Evolutionary conservation across 345 rosid species (phyloP).

Genomic region (Eucalyptus coolabah): DNA sequence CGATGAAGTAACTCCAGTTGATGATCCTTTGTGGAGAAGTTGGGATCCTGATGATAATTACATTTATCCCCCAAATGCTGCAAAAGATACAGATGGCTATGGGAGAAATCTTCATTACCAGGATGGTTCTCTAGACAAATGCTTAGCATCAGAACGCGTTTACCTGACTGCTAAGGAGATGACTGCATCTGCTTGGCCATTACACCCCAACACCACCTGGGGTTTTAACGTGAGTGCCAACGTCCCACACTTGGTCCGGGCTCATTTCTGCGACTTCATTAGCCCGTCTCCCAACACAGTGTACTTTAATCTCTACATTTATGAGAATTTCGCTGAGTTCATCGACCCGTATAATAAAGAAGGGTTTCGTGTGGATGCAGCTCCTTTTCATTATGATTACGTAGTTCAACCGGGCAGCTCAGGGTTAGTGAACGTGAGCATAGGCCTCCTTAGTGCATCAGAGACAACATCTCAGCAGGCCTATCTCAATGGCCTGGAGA

Average conservation of each 20-base stretch:
- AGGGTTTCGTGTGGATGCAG: rapidly evolving
- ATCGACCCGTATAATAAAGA: background rate
- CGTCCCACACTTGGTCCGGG: constrained; percentile 24
- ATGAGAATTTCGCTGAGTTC: background rate
- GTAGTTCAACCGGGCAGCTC: constrained; percentile 29
- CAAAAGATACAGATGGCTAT: rapidly evolving
- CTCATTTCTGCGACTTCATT: constrained; percentile 43
- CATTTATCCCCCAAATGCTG: background rate
- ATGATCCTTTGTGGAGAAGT: constrained; percentile 22
- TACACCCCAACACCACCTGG: constrained; percentile 32
- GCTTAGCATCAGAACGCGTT: constrained; percentile 11
- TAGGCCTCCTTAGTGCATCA: background rate
- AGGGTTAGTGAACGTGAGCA: constrained; percentile 17
- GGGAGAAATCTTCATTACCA: background rate
- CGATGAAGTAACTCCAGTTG: background rate
- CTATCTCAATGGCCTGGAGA: background rate
- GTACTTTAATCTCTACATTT: constrained; percentile 24
- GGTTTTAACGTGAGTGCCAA: constrained; percentile 19
- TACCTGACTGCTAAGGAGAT: constrained; percentile 30
- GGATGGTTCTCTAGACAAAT: background rate
- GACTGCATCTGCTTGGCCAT: too few species aligned
- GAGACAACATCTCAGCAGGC: background rate
- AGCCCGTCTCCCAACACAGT: background rate
- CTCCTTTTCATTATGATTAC: constrained; percentile 31
- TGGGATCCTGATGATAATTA: constrained; percentile 33